These are phyloP conservation scores for Globisporangium cystogenes DNA, from an alignment of 352 stramenopile species.

Conservation along the genomic window DNA sequence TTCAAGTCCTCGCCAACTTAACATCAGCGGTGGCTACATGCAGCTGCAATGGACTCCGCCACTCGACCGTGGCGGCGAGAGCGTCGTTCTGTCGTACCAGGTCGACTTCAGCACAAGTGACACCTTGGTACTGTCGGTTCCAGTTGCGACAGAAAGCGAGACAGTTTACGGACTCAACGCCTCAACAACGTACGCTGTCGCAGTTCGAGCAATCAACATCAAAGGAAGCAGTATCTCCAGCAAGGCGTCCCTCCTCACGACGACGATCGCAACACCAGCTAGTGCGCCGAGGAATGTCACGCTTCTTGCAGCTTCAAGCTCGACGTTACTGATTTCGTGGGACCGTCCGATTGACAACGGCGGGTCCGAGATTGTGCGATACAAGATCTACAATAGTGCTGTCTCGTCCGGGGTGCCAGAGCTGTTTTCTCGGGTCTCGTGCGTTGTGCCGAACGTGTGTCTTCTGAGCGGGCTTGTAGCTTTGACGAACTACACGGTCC, in stretches of 20 bases:
- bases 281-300: constrained; percentile 26
- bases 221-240: constrained; percentile 17
- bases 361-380: constrained; percentile 34
- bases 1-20: constrained; percentile 17
- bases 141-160: constrained; percentile 3
- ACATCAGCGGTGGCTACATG: constrained; percentile 34
- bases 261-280: constrained; percentile 14
- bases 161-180: constrained; percentile 35
- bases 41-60: constrained; percentile 35
- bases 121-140: constrained; percentile 4
- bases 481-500: constrained; percentile 34
- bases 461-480: constrained; percentile 30
- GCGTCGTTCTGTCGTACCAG: constrained; percentile 21
- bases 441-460: constrained; percentile 26
- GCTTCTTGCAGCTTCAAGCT: constrained; percentile 27
- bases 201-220: constrained; percentile 27
- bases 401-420: constrained; percentile 3
- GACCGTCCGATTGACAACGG: constrained; percentile 37
- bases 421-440: constrained; percentile 22
- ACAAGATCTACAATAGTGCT: constrained; percentile 37
- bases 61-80: constrained; percentile 25
- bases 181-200: constrained; percentile 41
- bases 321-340: constrained; percentile 40
- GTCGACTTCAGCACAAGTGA: constrained; percentile 18
- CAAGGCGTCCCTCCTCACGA: constrained; percentile 21